Evolutionary conservation across 441 rosid species (phyloP).

Genomic region (Syzygium malaccense): DNA sequence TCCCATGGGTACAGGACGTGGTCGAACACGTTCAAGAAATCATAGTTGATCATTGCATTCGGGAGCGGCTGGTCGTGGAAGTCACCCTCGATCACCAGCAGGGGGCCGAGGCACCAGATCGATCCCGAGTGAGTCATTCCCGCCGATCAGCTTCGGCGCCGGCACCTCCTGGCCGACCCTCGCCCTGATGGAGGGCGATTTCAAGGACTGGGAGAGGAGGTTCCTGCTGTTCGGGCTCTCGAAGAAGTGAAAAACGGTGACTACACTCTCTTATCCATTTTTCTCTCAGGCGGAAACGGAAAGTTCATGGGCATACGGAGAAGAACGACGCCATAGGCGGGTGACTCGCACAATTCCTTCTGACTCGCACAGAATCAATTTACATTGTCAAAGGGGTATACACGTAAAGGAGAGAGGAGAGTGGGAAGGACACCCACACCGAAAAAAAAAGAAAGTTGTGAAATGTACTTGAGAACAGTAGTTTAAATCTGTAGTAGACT

Average conservation of each 20-base stretch:
- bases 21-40: constrained; percentile 87
- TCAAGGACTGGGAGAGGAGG: constrained; percentile 45
- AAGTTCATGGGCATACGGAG: too few relatives aligned
- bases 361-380: too few relatives aligned
- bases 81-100: constrained; percentile 65
- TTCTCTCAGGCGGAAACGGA: too few relatives aligned
- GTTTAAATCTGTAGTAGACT: too few relatives aligned
- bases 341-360: too few relatives aligned
- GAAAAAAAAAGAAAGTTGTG: too few relatives aligned
- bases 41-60: constrained; percentile 61
- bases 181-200: constrained; percentile 65
- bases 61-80: constrained; percentile 75
- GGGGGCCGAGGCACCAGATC: constrained; percentile 75
- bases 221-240: constrained; percentile 19
- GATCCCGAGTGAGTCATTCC: constrained; percentile 56
- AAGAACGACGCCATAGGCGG: too few relatives aligned
- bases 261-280: too few relatives aligned
- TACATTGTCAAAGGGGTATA: too few relatives aligned
- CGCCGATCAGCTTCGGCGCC: constrained; percentile 59
- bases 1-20: constrained; percentile 71
- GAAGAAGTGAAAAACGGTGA: constrained; percentile 25
- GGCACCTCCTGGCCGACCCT: constrained; percentile 87
- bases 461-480: too few relatives aligned
- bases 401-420: too few relatives aligned
- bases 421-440: too few relatives aligned